Percentiles rank a stretch among this genome's conserved stretches.
phyloP scores from a whole-genome alignment of 2,329 filamentous ascomycete genomes.

The Coleophoma cylindrospora region DNA sequence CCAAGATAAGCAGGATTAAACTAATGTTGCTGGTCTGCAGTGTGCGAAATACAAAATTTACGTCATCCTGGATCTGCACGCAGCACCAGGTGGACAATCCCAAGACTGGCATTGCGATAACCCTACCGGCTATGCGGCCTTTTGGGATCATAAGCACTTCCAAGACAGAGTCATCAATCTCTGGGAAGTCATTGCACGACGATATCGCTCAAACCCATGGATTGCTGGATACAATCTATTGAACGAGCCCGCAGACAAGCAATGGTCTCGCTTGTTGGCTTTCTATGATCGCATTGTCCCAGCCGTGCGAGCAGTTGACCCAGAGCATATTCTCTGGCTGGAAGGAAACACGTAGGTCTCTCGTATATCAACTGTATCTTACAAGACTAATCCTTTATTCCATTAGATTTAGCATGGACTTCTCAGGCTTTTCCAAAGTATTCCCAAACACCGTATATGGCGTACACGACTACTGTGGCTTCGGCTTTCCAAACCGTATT shows the following conservation, averaged over 20 bases:
- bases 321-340: conserved; percentile 37
- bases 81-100: conserved; percentile 42
- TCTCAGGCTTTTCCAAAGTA: conserved; percentile 33
- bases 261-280: conserved; percentile 35
- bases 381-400: conserved; percentile 36
- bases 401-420: conserved; percentile 39
- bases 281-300: conserved; percentile 42
- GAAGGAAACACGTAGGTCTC: conserved; percentile 37
- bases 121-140: conserved; percentile 35
- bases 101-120: conserved; percentile 46
- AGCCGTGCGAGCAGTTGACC: conserved; percentile 38
- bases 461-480: conserved; percentile 35
- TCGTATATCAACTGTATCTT: conserved; percentile 21
- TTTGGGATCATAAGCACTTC: conserved; percentile 45
- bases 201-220: conserved; percentile 38
- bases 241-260: conserved; percentile 43
- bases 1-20: too few species aligned
- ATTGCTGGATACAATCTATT: conserved; percentile 45
- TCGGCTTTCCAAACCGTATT: conserved; percentile 34
- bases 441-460: conserved; percentile 40
- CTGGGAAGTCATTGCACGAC: conserved; percentile 39
- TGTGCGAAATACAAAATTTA: conserved; percentile 39
- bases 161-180: conserved; percentile 43
- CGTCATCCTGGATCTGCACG: conserved; percentile 43
- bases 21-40: not conserved